Conservation (phyloP, 768 basidiomycete species). For the Gloeopeniophorella convolvens region DNA sequence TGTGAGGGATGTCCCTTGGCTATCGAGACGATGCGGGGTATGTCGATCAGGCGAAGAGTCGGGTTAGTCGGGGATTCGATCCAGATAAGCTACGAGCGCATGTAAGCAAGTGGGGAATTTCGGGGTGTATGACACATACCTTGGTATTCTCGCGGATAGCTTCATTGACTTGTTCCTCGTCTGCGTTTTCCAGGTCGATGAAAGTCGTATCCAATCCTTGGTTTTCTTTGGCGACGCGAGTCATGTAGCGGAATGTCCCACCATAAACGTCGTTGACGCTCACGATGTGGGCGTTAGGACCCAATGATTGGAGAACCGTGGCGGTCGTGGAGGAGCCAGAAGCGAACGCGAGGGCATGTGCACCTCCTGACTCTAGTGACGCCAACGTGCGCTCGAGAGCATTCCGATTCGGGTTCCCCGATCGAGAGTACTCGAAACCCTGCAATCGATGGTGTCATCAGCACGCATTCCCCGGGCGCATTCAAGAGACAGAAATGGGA, state of each 20-base stretch:
- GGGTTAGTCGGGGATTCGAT: conserved; percentile 96
- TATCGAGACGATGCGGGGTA: conserved; percentile 61
- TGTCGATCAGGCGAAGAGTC: conserved; percentile 79
- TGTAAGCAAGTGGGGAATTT: not conserved
- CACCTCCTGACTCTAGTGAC: conserved; percentile 69
- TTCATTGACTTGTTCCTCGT: conserved; percentile 56
- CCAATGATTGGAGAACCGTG: conserved; percentile 70
- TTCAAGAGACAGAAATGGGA: not conserved
- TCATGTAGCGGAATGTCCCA: conserved; percentile 85
- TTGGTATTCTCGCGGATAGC: conserved; percentile 76
- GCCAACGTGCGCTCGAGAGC: conserved; percentile 76
- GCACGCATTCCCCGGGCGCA: not conserved
- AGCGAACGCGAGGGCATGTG: conserved; percentile 69
- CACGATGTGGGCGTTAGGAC: conserved; percentile 70
- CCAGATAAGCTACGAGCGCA: conserved; percentile 68
- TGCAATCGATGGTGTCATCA: conserved; percentile 23
- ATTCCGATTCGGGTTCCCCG: conserved; percentile 81
- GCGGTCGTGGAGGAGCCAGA: conserved; percentile 86
- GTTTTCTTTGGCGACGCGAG: conserved; percentile 52
- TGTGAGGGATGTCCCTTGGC: conserved; percentile 53
- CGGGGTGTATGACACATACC: conserved; percentile 36
- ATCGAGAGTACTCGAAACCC: conserved; percentile 91
- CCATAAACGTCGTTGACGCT: conserved; percentile 93
- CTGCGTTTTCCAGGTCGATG: conserved; percentile 67
- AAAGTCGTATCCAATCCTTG: conserved; percentile 72